These are phyloP conservation scores for Dipteronia dyeriana DNA, from an alignment of 345 rosid species.

Conservation along the genomic window DNA sequence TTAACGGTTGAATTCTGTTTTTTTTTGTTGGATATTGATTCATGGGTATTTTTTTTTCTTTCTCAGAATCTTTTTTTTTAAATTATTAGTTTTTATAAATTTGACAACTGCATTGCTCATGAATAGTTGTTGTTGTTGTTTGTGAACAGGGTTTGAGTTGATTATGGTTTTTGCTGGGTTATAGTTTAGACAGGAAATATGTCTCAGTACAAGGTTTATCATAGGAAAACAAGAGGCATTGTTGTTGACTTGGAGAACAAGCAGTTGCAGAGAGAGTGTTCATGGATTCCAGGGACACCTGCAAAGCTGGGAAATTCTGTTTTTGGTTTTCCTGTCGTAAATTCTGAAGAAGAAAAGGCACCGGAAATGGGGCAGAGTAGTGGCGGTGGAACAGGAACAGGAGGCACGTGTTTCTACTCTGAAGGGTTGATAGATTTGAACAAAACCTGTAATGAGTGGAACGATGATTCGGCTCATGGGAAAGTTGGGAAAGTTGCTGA, in stretches of 20 bases:
- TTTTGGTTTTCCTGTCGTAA: neutral
- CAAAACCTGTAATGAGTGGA: neutral
- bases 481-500: neutral
- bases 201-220: neutral
- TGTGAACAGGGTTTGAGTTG: neutral
- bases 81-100: neutral
- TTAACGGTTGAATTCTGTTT: too few relatives aligned
- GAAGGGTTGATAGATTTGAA: conserved; percentile 18
- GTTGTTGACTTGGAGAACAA: neutral
- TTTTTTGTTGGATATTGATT: neutral
- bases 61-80: too few relatives aligned
- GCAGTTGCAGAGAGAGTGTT: neutral
- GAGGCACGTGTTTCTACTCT: neutral
- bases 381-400: neutral
- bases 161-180: neutral
- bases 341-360: neutral
- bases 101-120: neutral
- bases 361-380: neutral
- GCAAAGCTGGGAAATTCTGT: neutral
- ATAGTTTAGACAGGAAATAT: neutral
- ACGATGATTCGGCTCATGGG: neutral
- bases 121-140: neutral
- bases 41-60: neutral
- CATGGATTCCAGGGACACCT: conserved; percentile 28
- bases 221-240: neutral